These are phyloP conservation scores for Chrysanthemum makinoi DNA, from an alignment of 129 eudicot genomes.

Conservation along the genomic window DNA sequence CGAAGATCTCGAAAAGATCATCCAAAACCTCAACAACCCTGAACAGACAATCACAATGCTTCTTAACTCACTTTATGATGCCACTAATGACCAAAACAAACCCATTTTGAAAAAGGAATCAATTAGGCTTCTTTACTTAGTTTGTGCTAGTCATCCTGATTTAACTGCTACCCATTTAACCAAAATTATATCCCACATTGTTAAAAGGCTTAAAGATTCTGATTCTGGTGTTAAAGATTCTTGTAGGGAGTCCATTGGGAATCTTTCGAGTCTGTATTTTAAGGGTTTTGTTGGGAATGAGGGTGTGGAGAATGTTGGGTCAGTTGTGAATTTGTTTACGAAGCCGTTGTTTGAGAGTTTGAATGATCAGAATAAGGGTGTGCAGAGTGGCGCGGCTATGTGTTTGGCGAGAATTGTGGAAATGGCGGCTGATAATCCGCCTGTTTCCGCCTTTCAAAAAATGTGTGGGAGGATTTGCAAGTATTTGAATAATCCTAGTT, in stretches of 20 bases:
- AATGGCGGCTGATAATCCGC: slow-evolving; percentile 58
- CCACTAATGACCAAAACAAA: slow-evolving; percentile 47
- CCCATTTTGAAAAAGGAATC: slow-evolving; percentile 82
- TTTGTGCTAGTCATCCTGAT: slow-evolving; percentile 67
- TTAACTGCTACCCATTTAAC: slow-evolving; percentile 72
- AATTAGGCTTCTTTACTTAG: slow-evolving; percentile 57
- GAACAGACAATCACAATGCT: slow-evolving; percentile 78
- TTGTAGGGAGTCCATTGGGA: slow-evolving; percentile 79
- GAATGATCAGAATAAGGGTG: slow-evolving; percentile 84
- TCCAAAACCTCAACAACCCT: slow-evolving; percentile 49
- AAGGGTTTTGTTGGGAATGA: slow-evolving; percentile 48
- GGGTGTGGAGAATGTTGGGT: slow-evolving; percentile 39
- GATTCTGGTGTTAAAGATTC: slow-evolving; percentile 84
- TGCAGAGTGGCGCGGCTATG: slow-evolving; percentile 78
- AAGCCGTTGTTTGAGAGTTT: slow-evolving; percentile 90
- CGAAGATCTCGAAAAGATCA: slow-evolving; percentile 79
- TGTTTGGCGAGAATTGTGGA: slow-evolving; percentile 90
- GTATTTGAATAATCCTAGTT: slow-evolving; percentile 41
- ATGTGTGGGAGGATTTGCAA: slow-evolving; percentile 39
- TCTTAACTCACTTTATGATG: slow-evolving; percentile 80
- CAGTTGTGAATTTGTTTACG: slow-evolving; percentile 68
- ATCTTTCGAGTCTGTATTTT: slow-evolving; percentile 57
- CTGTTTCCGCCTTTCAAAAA: slow-evolving; percentile 55
- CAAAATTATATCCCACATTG: slow-evolving; percentile 73
- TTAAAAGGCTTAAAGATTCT: slow-evolving; percentile 68